phyloP scores from a whole-genome alignment of 805 yeast species.

The Barnettozyma siamensis region DNA sequence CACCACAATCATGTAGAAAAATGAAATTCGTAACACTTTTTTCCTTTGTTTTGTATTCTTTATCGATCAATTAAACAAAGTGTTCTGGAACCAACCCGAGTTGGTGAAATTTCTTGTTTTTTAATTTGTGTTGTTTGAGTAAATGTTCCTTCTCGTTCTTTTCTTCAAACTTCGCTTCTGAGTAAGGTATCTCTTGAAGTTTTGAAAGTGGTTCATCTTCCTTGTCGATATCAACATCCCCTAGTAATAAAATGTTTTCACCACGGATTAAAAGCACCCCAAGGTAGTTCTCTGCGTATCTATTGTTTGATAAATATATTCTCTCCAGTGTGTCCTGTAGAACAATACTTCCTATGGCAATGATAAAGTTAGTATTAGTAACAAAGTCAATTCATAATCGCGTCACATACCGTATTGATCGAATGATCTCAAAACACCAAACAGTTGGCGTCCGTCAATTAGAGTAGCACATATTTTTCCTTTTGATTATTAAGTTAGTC shows the following conservation, averaged over 20 bases:
- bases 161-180: slow-evolving; percentile 48
- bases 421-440: slow-evolving; percentile 89
- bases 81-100: slow-evolving; percentile 55
- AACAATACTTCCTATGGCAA: slow-evolving; percentile 66
- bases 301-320: slow-evolving; percentile 53
- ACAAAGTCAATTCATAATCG: too few species aligned
- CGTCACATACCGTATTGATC: slow-evolving; percentile 66
- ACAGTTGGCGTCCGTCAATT: slow-evolving; percentile 83
- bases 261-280: slow-evolving; percentile 92
- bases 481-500: slow-evolving; percentile 11
- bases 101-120: slow-evolving; percentile 43
- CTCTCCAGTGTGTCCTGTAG: slow-evolving; percentile 88
- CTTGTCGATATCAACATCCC: slow-evolving; percentile 84
- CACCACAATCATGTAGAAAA: too few species aligned
- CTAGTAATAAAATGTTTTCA: slow-evolving; percentile 90
- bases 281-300: slow-evolving; percentile 69
- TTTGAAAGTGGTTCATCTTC: slow-evolving; percentile 66
- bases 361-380: not conserved
- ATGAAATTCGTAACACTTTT: too few species aligned
- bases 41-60: not conserved
- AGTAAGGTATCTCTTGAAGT: slow-evolving; percentile 54
- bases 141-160: slow-evolving; percentile 27
- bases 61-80: slow-evolving; percentile 27
- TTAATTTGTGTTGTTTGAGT: slow-evolving; percentile 37
- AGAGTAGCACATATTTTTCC: slow-evolving; percentile 73